A percentile compares a stretch with the other conserved stretches of the same genome.
Evolutionary conservation across 1,284 basidiomycete genomes (phyloP).

Genomic region (Leccinum laetum): DNA sequence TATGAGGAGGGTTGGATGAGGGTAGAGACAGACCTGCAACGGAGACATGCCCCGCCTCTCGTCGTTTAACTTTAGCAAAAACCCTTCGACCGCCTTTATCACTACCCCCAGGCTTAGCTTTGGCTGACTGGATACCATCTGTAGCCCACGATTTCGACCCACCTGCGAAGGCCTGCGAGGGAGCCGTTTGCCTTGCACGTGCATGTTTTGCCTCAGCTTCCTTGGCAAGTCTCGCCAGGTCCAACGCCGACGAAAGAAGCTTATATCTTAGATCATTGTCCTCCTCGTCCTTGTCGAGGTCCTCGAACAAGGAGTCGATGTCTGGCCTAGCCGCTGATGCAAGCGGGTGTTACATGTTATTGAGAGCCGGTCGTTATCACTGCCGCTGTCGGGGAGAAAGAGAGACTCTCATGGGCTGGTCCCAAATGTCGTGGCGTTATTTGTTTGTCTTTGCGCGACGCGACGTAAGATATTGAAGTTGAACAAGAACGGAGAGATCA

Average conservation of each 20-base stretch:
- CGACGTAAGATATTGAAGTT: no score
- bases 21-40: conserved; percentile 28
- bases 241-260: conserved; percentile 35
- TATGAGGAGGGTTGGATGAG: conserved; percentile 1
- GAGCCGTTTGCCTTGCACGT: conserved; percentile 4
- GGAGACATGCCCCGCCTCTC: conserved; percentile 29
- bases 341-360: conserved; percentile 19
- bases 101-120: no score
- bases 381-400: conserved; percentile 55
- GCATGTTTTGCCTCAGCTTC: conserved; percentile 52
- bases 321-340: conserved; percentile 35
- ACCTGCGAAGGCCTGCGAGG: no score
- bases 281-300: conserved; percentile 46
- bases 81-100: no score
- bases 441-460: conserved; percentile 24
- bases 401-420: conserved; percentile 43
- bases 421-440: conserved; percentile 45
- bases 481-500: no score
- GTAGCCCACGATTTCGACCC: not conserved
- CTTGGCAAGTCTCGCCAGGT: conserved; percentile 49
- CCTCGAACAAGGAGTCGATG: conserved; percentile 65
- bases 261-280: conserved; percentile 31
- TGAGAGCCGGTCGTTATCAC: conserved; percentile 28
- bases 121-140: not conserved
- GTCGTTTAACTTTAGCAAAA: no score